Base-by-base conservation (phyloP, 2,329 filamentous ascomycete genomes). In the Daldinia sp. region DNA sequence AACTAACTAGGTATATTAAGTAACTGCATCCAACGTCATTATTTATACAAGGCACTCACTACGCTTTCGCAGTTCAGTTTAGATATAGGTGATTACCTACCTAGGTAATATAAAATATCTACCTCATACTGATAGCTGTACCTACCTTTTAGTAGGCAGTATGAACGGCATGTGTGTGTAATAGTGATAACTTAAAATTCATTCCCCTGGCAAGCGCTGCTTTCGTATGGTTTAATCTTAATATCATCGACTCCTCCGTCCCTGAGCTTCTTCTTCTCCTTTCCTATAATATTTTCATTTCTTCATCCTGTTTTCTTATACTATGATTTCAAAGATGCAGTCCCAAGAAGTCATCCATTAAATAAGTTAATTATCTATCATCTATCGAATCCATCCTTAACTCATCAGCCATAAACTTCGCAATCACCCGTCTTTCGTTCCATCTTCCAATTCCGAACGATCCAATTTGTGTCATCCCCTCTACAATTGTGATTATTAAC, bases 371-470 rank as follows among this genome's bases (percentile, higher is more conserved):
- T 51, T 33, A 33, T n/a, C 26, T 10, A 18, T 33, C 23, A 33
- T n/a, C 26, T 18, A 18, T 33, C 23, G 18, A n/a, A 26, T 41
- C 15, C 51, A 42, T 23, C 37, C 10, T 50, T 30, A 20, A 23
- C 20, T 54, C 33, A 37, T 12, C 18, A 20, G 13, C 33, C 57
- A 35, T 35, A 35, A 35, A 10, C 33, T 35, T 35, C 33, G 6
- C 7, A 35, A 35, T 35, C 33, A 35, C 33, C 33, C 2, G 33
- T 10, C 33, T 35, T 35, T 35, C 33, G 33, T 15, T 61, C n/a
- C 18, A 59, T 54, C 46, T 46, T 44, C 44, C 42, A 20, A 37
- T 48, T 57, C 33, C n/a, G 44, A 15, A 35, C 23, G 10, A 57
- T n/a, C 44, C 13, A 37, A 57, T 54, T 48, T 39, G 42, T 35